These are phyloP conservation scores for Dipodascopsis uninucleata DNA, from an alignment of 805 yeast genomes.

Conservation along the genomic window DNA sequence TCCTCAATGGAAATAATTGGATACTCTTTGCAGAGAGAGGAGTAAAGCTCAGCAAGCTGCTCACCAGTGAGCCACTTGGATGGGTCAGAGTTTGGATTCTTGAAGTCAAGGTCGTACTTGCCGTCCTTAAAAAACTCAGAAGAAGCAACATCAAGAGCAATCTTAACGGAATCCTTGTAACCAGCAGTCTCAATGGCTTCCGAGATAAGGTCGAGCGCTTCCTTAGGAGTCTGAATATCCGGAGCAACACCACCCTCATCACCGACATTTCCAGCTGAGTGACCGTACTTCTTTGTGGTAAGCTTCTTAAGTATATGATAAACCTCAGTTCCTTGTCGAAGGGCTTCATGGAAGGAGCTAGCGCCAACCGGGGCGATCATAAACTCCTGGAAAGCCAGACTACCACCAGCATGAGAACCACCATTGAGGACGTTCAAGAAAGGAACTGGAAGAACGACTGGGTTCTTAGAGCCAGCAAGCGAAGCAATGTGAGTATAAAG, in stretches of 20 bases:
- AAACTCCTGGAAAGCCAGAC: conserved; percentile 98
- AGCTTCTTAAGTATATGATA: conserved; percentile 93
- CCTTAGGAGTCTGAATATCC: conserved; percentile 88
- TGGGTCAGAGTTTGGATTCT: conserved; percentile 89
- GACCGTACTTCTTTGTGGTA: conserved; percentile 94
- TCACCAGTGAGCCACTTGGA: conserved; percentile 88
- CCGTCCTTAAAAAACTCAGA: conserved; percentile 97
- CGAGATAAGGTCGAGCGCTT: conserved; percentile 92
- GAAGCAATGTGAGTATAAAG: conserved; percentile 88
- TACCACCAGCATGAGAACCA: conserved; percentile 99
- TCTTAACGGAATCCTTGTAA: conserved; percentile 85
- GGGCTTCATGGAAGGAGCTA: conserved; percentile 84
- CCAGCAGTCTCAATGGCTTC: conserved; percentile 91
- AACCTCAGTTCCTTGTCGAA: conserved; percentile 96
- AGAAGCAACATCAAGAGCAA: conserved; percentile 95
- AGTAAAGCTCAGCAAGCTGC: conserved; percentile 83
- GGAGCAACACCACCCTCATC: conserved; percentile 99
- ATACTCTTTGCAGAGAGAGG: conserved; percentile 74
- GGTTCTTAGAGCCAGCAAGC: conserved; percentile 68
- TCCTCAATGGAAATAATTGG: conserved; percentile 98
- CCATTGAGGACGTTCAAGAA: conserved; percentile 98
- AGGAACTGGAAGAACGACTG: conserved; percentile 97
- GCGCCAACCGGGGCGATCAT: conserved; percentile 98
- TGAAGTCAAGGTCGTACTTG: conserved; percentile 96
- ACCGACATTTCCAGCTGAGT: conserved; percentile 99